Conservation (phyloP, 257 asterid genomes). For the Orobanche coerulescens region DNA sequence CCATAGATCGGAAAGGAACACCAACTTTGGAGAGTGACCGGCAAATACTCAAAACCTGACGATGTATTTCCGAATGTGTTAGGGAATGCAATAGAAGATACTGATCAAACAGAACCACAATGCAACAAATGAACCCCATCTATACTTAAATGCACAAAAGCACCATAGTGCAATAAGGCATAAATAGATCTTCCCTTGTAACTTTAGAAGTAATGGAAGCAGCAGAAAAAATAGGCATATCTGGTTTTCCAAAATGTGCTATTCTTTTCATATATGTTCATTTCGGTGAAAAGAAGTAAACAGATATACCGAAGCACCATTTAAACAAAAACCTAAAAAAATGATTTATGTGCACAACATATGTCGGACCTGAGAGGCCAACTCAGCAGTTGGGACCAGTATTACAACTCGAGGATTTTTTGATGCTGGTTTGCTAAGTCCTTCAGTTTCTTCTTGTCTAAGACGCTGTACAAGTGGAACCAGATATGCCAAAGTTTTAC, state of each 20-base stretch:
- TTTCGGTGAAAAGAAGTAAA: not conserved
- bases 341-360: not conserved
- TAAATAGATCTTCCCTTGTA: not conserved
- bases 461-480: conserved; percentile 81
- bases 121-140: not conserved
- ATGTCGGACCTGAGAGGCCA: conserved; percentile 84
- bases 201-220: not conserved
- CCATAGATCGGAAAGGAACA: conserved; percentile 89
- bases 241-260: not conserved
- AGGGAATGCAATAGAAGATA: conserved; percentile 18
- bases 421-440: conserved; percentile 52
- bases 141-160: conserved; percentile 13
- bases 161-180: not conserved
- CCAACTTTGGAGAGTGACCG: conserved; percentile 82
- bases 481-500: conserved; percentile 90
- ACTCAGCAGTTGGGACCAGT: conserved; percentile 92
- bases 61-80: conserved; percentile 19
- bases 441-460: conserved; percentile 90
- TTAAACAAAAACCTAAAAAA: not conserved
- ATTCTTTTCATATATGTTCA: not conserved
- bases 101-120: conserved; percentile 2
- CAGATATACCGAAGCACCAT: not conserved
- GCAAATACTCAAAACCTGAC: conserved; percentile 75
- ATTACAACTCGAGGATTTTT: conserved; percentile 68
- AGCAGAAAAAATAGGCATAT: conserved; percentile 1